Evolutionary conservation across 202 grass and related monocot species (phyloP), one percentile per base, ranked within the genome.

Genomic region (Tripidium arundinaceum): DNA sequence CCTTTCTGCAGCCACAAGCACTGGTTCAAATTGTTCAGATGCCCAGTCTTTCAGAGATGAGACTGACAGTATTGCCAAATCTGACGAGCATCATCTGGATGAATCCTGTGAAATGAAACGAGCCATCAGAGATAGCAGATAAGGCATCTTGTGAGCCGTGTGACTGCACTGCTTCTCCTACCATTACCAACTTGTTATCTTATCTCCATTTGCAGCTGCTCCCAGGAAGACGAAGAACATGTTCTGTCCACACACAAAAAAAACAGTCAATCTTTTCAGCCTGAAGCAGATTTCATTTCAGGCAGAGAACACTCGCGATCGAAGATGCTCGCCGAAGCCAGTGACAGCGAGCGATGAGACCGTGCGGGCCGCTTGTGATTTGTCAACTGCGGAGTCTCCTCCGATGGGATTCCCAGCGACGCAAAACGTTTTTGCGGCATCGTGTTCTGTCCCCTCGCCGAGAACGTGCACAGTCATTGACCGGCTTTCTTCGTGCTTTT

Each of bases 351-450:
- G n/a, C 14, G 26, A 69, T 37, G 42, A 46, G 25, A 70, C 70
- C 39, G 21, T 70, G 72, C 39, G 67, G 26, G 29, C 27, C 18
- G 33, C 19, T 42, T 68, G 50, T 68, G 79, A 87, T 72, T 37
- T 64, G 43, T 65, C 86, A 87, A 79, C 70, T 69, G 12, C 19
- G n/a, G 75, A 52, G 31, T 75, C 69, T 75, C 31, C 67, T 76
- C 63, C 60, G 47, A 38, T n/a, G 25, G 69, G 73, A 66, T 80
- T 76, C 81, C 29, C 28, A 68, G 60, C 26, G 70, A 80, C 76
- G 62, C 45, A 77, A 77, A 77, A 72, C 65, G 67, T 85, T 36
- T 89, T 22, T 74, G 49, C 40, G 31, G 87, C 73, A 89, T 89
- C 83, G 22, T 82, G 78, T 85, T 77, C 73, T 81, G 63, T 78